A percentile compares a stretch with the other conserved stretches of the same genome.
Conservation (phyloP, 2,329 filamentous ascomycete genomes). For the Penicillium verrucosum region DNA sequence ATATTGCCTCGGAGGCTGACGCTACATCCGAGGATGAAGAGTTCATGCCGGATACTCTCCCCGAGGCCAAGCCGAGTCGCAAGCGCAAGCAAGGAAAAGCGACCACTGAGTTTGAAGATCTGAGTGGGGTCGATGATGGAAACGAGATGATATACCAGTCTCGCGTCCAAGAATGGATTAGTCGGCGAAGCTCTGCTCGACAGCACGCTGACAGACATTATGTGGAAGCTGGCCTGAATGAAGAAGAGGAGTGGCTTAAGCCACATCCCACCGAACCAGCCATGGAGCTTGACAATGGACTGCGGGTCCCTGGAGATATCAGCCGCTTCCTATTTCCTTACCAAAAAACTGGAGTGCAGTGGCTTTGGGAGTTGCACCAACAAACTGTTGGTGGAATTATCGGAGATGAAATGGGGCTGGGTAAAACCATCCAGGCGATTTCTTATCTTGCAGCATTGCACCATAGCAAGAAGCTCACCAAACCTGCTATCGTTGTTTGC, state of each 20-base stretch:
- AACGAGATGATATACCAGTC: conserved; percentile 76
- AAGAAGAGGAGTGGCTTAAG: conserved; percentile 68
- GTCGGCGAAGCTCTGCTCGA: conserved; percentile 60
- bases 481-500: conserved; percentile 86
- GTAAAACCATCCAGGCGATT: conserved; percentile 81
- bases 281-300: conserved; percentile 66
- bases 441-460: conserved; percentile 87
- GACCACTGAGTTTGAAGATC: conserved; percentile 50
- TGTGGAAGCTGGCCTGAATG: conserved; percentile 33
- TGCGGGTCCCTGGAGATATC: conserved; percentile 86
- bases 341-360: conserved; percentile 94
- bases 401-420: conserved; percentile 98
- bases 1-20: conserved; percentile 32
- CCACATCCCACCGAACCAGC: conserved; percentile 66
- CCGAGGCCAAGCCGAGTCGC: conserved; percentile 14
- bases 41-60: conserved; percentile 31
- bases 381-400: conserved; percentile 91
- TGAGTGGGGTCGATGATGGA: conserved; percentile 76
- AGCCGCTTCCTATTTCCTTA: conserved; percentile 92
- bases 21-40: conserved; percentile 37
- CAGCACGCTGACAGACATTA: conserved; percentile 41
- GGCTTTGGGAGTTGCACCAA: conserved; percentile 87
- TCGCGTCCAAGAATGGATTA: conserved; percentile 72
- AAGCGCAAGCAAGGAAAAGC: conserved; percentile 29
- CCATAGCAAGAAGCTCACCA: conserved; percentile 79